Base-by-base conservation (phyloP, 352 stramenopile genomes). In the Phytophthora agathidicida region DNA sequence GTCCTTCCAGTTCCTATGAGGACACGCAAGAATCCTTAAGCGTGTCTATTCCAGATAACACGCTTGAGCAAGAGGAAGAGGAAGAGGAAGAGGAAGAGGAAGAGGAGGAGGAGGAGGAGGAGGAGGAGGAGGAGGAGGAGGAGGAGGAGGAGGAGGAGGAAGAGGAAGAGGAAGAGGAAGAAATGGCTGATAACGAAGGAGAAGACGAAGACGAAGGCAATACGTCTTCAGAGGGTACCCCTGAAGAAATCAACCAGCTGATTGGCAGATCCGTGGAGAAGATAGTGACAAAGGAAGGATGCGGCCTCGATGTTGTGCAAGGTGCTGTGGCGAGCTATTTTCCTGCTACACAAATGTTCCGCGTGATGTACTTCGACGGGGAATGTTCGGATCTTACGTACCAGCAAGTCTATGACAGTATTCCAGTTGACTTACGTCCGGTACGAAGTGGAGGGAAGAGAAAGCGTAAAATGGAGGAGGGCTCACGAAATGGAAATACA, bases 331-430 rank as follows among this genome's bases (percentile, higher is more conserved):
- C 76, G 32, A 75, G 67, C 27, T 93, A 89, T 50, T 93, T 93
- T 38, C 76, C 78, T n/a, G 83, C 83, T 3, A 93, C 78, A 14
- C 80, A 81, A 24, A 93, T 79, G 73, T 93, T 86, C 45, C 78
- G 83, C 7, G 73, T 93, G 8, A 69, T 93, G 33, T 89, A 84
- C 32, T 64, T 59, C 14, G 75, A 88, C 38, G 75, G 83, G 2
- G 67, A 63, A 16, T 85, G 70, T 16, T 71, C 66, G 19, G 83
- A 93, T 54, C 68, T 91, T 41, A 69, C 75, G 36, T 88, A 88
- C 33, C 44, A 80, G 14, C 52, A 93, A 52, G 76, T 89, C 24
- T 60, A 84, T 4, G 68, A 84, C n/a, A 89, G 70, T 50, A 78
- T 88, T 31, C 75, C 78, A 10, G 55, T 75, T 38, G 64, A 59